Percentiles rank a stretch among this genome's conserved stretches.
Evolutionary conservation across 2,329 filamentous ascomycete species (phyloP).

Genomic region (Neofusicoccum umdonicola): DNA sequence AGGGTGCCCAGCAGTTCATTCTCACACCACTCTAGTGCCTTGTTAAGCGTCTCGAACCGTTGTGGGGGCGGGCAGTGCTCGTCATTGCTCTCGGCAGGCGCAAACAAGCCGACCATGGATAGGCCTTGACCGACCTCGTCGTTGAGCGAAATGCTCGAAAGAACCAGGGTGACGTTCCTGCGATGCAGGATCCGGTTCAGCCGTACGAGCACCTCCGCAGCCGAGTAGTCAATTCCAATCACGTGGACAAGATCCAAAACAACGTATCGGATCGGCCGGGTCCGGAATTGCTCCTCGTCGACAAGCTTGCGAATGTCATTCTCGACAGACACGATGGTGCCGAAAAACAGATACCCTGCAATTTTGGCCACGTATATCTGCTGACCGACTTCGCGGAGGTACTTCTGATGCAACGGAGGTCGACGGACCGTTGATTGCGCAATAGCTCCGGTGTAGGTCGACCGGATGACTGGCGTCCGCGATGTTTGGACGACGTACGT

Average conservation of each 20-base stretch:
- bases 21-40: constrained; percentile 88
- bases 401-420: constrained; percentile 84
- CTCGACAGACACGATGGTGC: constrained; percentile 94
- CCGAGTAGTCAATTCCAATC: constrained; percentile 91
- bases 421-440: constrained; percentile 90
- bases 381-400: constrained; percentile 76
- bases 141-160: constrained; percentile 77
- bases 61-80: constrained; percentile 48
- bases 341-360: constrained; percentile 95
- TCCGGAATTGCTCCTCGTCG: constrained; percentile 74
- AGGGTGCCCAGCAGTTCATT: constrained; percentile 79
- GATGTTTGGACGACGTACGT: constrained; percentile 91
- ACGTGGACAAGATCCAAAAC: constrained; percentile 88
- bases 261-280: constrained; percentile 81
- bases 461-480: constrained; percentile 81
- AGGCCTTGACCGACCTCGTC: constrained; percentile 75
- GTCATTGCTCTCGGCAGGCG: constrained; percentile 66
- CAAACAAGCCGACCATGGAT: constrained; percentile 77
- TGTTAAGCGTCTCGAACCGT: constrained; percentile 87
- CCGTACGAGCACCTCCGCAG: constrained; percentile 89
- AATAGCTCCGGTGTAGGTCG: constrained; percentile 84
- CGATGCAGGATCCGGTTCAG: constrained; percentile 80
- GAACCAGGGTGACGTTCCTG: constrained; percentile 74
- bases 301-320: constrained; percentile 79
- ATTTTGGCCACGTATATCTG: constrained; percentile 93